Evolutionary conservation across 129 eudicot species (phyloP).

Genomic region (Arctium lappa): DNA sequence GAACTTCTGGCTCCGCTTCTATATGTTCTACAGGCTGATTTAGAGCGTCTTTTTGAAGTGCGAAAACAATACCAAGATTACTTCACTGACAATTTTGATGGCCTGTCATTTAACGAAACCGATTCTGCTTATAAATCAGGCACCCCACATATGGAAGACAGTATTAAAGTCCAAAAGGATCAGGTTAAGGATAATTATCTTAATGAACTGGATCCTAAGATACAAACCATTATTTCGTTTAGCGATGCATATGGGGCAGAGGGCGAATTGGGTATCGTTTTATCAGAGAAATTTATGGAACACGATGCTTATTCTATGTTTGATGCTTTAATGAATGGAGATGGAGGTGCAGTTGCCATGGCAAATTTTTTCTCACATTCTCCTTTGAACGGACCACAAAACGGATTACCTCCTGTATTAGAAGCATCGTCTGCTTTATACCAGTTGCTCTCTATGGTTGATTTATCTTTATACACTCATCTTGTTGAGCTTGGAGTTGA

Average conservation of each 20-base stretch:
- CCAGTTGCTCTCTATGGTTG: conserved; percentile 74
- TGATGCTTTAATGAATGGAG: conserved; percentile 88
- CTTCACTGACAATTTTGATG: conserved; percentile 89
- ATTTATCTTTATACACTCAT: conserved; percentile 78
- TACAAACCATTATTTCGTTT: conserved; percentile 56
- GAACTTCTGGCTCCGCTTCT: conserved; percentile 92
- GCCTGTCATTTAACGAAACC: conserved; percentile 60
- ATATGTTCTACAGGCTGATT: conserved; percentile 84
- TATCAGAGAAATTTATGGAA: conserved; percentile 88
- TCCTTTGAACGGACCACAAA: conserved; percentile 39
- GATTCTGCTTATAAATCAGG: conserved; percentile 51
- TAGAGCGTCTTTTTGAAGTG: conserved; percentile 66
- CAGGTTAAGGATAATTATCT: conserved; percentile 29
- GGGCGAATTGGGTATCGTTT: conserved; percentile 65
- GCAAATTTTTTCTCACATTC: conserved; percentile 74
- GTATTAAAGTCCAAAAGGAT: conserved; percentile 26
- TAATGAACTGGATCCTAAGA: conserved; percentile 61
- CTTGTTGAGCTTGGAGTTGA: conserved; percentile 92
- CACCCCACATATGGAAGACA: conserved; percentile 39
- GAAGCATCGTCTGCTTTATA: conserved; percentile 91
- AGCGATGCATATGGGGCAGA: conserved; percentile 51
- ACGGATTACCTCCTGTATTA: conserved; percentile 72
- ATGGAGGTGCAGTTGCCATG: conserved; percentile 83
- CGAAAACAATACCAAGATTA: conserved; percentile 69
- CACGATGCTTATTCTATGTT: conserved; percentile 96